Evolutionary conservation across 768 basidiomycete genomes (phyloP).

Genomic region (Tylopilus vinaceipallidus): DNA sequence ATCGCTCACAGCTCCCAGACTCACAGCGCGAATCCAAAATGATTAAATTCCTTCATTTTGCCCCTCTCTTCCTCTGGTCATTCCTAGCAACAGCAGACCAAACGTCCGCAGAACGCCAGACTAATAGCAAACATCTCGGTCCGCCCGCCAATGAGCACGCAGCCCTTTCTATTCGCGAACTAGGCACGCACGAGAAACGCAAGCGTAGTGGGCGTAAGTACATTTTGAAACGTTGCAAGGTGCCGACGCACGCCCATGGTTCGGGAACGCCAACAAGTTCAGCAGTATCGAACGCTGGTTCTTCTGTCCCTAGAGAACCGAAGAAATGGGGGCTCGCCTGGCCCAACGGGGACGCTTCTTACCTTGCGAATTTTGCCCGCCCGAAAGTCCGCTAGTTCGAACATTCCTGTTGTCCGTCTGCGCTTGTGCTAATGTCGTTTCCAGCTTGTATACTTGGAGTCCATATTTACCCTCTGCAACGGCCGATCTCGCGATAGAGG

Average conservation of each 20-base stretch:
- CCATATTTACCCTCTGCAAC: conserved; percentile 42
- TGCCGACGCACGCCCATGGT: conserved; percentile 8
- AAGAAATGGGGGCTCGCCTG: conserved; percentile 66
- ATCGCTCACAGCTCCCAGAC: neutral
- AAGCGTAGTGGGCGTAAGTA: conserved; percentile 16
- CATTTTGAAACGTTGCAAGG: conserved; percentile 17
- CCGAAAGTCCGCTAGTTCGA: conserved; percentile 43
- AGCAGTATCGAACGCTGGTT: neutral
- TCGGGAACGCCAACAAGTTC: neutral
- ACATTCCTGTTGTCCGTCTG: neutral
- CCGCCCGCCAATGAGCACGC: neutral
- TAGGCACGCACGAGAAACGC: conserved; percentile 11
- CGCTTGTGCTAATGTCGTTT: neutral
- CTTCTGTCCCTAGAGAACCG: neutral
- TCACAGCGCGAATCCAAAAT: conserved; percentile 6
- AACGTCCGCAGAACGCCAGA: conserved; percentile 2
- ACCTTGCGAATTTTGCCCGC: conserved; percentile 45
- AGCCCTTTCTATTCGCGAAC: neutral
- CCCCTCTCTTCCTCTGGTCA: conserved; percentile 11
- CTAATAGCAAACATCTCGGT: conserved; percentile 1
- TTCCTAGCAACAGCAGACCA: conserved; percentile 3
- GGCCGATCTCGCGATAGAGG: conserved; percentile 42
- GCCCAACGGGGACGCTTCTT: conserved; percentile 46
- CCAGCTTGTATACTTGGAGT: conserved; percentile 66
- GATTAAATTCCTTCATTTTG: conserved; percentile 4